Conservation (phyloP, 495 filamentous ascomycete genomes). For the Penicillium dipodomyicola region DNA sequence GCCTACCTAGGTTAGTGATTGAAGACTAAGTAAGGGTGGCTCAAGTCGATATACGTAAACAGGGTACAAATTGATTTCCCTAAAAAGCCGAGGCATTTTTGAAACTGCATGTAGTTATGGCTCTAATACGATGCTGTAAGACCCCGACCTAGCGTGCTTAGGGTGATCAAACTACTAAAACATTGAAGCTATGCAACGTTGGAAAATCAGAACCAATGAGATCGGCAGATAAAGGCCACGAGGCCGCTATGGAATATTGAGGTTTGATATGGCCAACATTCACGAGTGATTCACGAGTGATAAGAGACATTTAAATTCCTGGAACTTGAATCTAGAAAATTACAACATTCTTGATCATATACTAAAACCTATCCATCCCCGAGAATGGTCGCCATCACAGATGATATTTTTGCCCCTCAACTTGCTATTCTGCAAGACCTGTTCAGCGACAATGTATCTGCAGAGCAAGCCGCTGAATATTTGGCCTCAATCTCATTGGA, state of each 20-base stretch:
- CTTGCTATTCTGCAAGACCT: not conserved
- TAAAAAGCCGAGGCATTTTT: not conserved
- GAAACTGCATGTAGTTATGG: not conserved
- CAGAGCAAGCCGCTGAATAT: constrained; percentile 1
- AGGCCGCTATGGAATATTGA: not conserved
- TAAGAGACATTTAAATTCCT: not conserved
- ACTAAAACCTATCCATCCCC: not conserved
- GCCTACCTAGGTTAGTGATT: not conserved
- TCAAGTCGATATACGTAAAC: not conserved
- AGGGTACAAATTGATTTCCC: not conserved
- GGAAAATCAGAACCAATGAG: constrained; percentile 2
- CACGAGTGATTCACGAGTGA: not conserved
- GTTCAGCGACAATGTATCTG: not conserved
- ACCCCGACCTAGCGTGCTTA: not conserved
- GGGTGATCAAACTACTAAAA: not conserved
- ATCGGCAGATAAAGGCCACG: constrained; percentile 5
- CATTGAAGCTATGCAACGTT: not conserved
- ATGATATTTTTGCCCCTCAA: not conserved
- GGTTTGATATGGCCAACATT: not conserved
- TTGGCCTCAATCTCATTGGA: not conserved
- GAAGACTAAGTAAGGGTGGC: not conserved
- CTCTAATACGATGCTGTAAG: not conserved
- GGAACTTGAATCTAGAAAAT: not conserved
- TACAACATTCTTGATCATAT: not conserved
- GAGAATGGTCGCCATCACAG: not conserved